Conservation (phyloP, 192 early-diverging fungal species). For the Backusella tarrabulga region DNA sequence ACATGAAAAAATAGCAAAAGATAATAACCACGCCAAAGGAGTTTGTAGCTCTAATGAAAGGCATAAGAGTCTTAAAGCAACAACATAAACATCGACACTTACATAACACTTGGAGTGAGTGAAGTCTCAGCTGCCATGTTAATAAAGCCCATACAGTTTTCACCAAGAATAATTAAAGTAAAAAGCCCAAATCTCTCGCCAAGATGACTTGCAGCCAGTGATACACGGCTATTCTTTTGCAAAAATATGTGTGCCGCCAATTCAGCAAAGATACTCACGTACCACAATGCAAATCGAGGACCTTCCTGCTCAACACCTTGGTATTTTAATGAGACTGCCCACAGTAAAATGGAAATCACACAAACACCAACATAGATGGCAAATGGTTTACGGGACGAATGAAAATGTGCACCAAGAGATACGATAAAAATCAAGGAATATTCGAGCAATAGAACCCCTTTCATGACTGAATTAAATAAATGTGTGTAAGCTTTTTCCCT, state of each 20-base stretch:
- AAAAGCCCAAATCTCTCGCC: slow-evolving; percentile 47
- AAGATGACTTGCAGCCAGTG: slow-evolving; percentile 44
- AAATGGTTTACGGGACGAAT: slow-evolving; percentile 14
- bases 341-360: slow-evolving; percentile 21
- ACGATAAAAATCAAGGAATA: slow-evolving; percentile 31
- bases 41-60: slow-evolving; percentile 21
- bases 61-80: background rate
- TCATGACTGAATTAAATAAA: slow-evolving; percentile 22
- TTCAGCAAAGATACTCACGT: slow-evolving; percentile 42
- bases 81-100: slow-evolving; percentile 9
- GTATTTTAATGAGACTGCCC: slow-evolving; percentile 26
- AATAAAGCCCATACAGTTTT: slow-evolving; percentile 42
- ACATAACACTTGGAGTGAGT: slow-evolving; percentile 14
- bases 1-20: slow-evolving; percentile 49
- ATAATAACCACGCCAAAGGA: slow-evolving; percentile 47
- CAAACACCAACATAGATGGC: slow-evolving; percentile 25
- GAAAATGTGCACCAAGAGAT: slow-evolving; percentile 13
- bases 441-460: slow-evolving; percentile 27
- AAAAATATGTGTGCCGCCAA: slow-evolving; percentile 34
- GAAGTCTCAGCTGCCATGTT: slow-evolving; percentile 29
- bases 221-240: slow-evolving; percentile 38
- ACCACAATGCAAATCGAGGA: slow-evolving; percentile 38
- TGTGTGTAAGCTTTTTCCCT: too few species aligned
- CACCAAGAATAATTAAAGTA: slow-evolving; percentile 46
- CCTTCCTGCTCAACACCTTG: background rate